Evolutionary conservation across 2,329 filamentous ascomycete genomes (phyloP).

Genomic region (Diatrype stigma): DNA sequence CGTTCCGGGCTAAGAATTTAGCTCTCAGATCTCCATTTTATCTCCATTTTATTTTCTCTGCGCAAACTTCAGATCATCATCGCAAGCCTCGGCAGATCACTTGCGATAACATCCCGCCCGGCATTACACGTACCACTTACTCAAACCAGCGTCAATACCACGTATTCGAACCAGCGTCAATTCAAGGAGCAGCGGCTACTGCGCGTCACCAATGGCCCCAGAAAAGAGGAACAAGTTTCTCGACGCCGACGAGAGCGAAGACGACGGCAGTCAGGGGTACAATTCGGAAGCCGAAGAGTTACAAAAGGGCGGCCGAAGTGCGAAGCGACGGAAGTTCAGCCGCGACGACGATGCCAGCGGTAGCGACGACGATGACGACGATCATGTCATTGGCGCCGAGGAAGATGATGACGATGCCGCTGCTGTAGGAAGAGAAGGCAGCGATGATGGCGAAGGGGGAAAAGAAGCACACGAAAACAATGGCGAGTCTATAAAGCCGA

Average conservation of each 20-base stretch:
- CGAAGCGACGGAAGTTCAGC: constrained; percentile 46
- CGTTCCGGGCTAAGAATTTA: background rate
- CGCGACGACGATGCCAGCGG: constrained; percentile 13
- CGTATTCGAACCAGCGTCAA: too few relatives aligned
- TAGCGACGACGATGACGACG: constrained; percentile 25
- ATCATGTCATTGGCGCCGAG: constrained; percentile 18
- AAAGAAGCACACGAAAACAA: constrained; percentile 17
- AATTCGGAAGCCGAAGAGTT: constrained; percentile 65
- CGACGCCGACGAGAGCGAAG: constrained; percentile 55
- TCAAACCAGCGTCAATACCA: too few relatives aligned
- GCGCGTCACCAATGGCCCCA: constrained; percentile 49
- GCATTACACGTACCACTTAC: too few relatives aligned
- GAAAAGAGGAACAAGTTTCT: constrained; percentile 72
- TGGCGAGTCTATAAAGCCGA: constrained; percentile 19
- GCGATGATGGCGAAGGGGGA: constrained; percentile 17
- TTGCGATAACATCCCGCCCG: too few relatives aligned
- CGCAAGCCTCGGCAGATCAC: too few relatives aligned
- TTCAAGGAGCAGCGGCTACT: too few relatives aligned
- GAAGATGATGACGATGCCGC: constrained; percentile 17
- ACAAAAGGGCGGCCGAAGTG: constrained; percentile 56
- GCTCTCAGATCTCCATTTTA: background rate
- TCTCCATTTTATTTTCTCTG: background rate
- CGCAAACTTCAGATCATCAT: background rate
- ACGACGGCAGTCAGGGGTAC: constrained; percentile 56
- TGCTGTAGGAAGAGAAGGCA: constrained; percentile 5